Base-by-base conservation (phyloP, 495 filamentous ascomycete genomes). In the Aspergillus biplanus region DNA sequence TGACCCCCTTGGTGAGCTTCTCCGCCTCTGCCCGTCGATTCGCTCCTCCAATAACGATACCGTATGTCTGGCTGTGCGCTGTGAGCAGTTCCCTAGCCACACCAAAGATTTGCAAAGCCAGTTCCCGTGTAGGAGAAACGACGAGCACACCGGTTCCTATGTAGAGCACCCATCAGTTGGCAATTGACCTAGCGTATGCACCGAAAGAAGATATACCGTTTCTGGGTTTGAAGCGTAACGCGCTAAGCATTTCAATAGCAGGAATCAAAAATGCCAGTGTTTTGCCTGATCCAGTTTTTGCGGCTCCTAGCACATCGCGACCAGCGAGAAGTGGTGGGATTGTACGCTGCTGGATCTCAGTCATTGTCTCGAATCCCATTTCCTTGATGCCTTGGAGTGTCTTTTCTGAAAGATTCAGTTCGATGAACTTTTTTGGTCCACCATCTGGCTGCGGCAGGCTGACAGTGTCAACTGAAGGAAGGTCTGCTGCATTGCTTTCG, bases 261-360 rank as follows among this genome's bases (percentile, higher is more conserved):
- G 95, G 95, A 39, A 98, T 96, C 67, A 99, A 79, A 77, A 99
- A 99, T 16, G 94, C 88, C 50, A 99, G 75, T 2, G 95, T 99
- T 82, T 99, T 99, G 69, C 95, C 95, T 15, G 90, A 94, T 8
- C 95, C 95, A 0, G 95, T 99, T 82, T 99, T 98, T 42, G 95
- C 95, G 33, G 95, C 95, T 66, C 96, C 95, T 33, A 99, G 85
- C 33, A 99, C 92, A 79, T 99, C 95, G 71, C 89, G 87, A 33
- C 95, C 95, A 44, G 93, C 92, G 63, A 97, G 81, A 21, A 95
- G 77, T 6, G 93, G 92, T 3, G 95, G 94, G 47, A 97, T 96
- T 6, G 88, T 91, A 64, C 90, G 83, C 61, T 88, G 85, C 73
- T 99, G 95, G 63, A 99, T 97, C 73, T 97, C 92, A 1, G 95